These are phyloP conservation scores for Ophioceras dolichostomum DNA, from an alignment of 2,329 filamentous ascomycete genomes.

Conservation along the genomic window DNA sequence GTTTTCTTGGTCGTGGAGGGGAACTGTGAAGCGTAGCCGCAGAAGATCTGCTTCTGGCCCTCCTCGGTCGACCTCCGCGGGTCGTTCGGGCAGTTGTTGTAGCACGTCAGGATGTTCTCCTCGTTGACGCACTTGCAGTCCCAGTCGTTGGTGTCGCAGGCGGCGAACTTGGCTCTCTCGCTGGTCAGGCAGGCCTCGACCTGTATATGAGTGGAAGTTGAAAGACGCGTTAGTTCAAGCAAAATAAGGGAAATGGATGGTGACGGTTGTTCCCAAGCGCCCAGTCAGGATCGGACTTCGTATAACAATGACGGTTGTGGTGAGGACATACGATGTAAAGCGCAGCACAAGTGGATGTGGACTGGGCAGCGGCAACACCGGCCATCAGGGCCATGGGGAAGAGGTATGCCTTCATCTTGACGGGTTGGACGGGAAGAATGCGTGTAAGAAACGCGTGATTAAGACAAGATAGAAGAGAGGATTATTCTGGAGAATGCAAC, in stretches of 20 bases:
- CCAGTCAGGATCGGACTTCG: too few relatives aligned
- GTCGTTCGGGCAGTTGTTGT: constrained; percentile 32
- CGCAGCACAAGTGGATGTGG: constrained; percentile 7
- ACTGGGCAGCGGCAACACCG: constrained; percentile 4
- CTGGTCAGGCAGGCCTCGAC: constrained; percentile 10
- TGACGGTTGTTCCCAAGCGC: too few relatives aligned
- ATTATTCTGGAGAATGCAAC: too few relatives aligned
- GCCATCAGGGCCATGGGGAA: constrained; percentile 4
- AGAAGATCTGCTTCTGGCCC: constrained; percentile 28
- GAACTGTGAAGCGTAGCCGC: constrained; percentile 31
- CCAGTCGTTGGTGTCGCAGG: constrained; percentile 28
- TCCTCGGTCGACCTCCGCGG: constrained; percentile 18
- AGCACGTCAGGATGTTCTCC: constrained; percentile 30
- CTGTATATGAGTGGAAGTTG: too few relatives aligned
- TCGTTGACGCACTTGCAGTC: constrained; percentile 33
- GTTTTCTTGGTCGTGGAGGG: constrained; percentile 17
- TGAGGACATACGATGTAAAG: constrained; percentile 5
- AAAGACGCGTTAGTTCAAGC: too few relatives aligned
- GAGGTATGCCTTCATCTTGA: constrained; percentile 4
- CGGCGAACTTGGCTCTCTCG: constrained; percentile 24
- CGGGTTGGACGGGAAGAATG: too few relatives aligned
- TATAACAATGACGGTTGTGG: too few relatives aligned
- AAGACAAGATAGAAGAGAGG: too few relatives aligned
- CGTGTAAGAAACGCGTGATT: too few relatives aligned
- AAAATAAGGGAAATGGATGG: too few relatives aligned